phyloP scores from a whole-genome alignment of 768 basidiomycete species.

The Tricholoma sp. region DNA sequence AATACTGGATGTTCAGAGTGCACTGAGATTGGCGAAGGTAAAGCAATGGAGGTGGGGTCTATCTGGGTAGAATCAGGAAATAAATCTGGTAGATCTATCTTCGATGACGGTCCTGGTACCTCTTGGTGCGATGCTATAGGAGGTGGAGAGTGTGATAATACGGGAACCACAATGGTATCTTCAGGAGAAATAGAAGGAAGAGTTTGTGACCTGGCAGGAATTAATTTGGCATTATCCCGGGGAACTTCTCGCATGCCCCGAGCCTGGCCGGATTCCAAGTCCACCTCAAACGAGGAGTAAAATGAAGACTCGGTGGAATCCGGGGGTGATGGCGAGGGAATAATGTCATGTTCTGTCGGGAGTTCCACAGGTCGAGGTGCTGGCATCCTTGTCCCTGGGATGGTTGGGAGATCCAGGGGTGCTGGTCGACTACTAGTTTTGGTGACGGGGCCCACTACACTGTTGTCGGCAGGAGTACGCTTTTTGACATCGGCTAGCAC shows the following conservation, averaged over 20 bases:
- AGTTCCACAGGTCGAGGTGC: conserved; percentile 66
- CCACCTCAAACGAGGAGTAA: conserved; percentile 39
- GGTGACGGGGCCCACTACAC: conserved; percentile 12
- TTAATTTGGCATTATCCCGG: conserved; percentile 14
- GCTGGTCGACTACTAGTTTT: conserved; percentile 7
- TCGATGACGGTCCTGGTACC: conserved; percentile 6
- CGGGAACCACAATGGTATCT: neutral
- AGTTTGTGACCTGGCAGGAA: conserved; percentile 13
- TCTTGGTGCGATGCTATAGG: neutral
- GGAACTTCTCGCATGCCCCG: conserved; percentile 32
- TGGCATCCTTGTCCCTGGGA: conserved; percentile 66
- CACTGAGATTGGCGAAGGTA: conserved; percentile 16
- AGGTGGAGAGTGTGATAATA: neutral
- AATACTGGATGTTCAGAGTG: conserved; percentile 6
- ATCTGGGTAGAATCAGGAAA: conserved; percentile 39
- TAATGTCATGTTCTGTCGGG: conserved; percentile 60
- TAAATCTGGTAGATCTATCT: conserved; percentile 41
- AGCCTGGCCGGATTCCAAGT: conserved; percentile 45
- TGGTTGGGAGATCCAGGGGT: conserved; percentile 38
- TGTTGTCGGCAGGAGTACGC: conserved; percentile 23
- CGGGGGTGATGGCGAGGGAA: conserved; percentile 14
- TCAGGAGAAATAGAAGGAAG: conserved; percentile 2
- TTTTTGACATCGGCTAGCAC: conserved; percentile 42
- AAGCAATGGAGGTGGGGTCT: conserved; percentile 32
- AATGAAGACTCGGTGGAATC: conserved; percentile 42